phyloP scores from a whole-genome alignment of 441 rosid genomes.

The Biscutella laevigata region DNA sequence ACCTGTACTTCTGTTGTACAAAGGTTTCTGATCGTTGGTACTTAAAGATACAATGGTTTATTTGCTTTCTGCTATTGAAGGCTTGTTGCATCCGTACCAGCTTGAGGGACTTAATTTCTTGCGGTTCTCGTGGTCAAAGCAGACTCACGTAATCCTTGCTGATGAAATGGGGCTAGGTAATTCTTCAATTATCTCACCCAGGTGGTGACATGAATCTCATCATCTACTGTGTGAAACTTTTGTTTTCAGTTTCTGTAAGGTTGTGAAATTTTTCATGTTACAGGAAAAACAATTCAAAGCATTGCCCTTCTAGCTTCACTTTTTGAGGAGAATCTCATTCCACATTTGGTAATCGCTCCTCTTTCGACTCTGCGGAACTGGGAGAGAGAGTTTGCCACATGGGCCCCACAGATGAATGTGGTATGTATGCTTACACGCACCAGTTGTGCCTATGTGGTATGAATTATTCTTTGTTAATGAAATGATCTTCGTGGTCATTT shows the following conservation, averaged over 20 bases:
- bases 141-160: conserved; percentile 85
- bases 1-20: background rate
- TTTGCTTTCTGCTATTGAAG: conserved; percentile 36
- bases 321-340: conserved; percentile 40
- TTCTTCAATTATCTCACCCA: too few relatives aligned
- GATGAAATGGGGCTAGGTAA: conserved; percentile 97
- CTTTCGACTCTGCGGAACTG: conserved; percentile 86
- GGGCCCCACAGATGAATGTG: conserved; percentile 96
- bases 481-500: too few relatives aligned
- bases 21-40: conserved; percentile 9
- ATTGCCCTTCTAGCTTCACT: conserved; percentile 90
- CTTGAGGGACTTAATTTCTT: conserved; percentile 84
- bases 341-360: conserved; percentile 86
- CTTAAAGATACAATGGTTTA: conserved; percentile 1
- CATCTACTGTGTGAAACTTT: too few relatives aligned
- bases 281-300: conserved; percentile 91
- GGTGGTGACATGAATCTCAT: too few relatives aligned
- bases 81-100: conserved; percentile 78
- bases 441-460: too few relatives aligned
- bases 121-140: conserved; percentile 75
- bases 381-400: conserved; percentile 83
- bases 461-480: too few relatives aligned
- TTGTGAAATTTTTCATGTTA: too few relatives aligned
- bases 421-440: too few relatives aligned
- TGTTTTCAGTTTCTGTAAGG: too few relatives aligned